A percentile compares a stretch with the other conserved stretches of the same genome.
These are phyloP conservation scores for Alliaria petiolata DNA, from an alignment of 345 rosid species.

Conservation along the genomic window DNA sequence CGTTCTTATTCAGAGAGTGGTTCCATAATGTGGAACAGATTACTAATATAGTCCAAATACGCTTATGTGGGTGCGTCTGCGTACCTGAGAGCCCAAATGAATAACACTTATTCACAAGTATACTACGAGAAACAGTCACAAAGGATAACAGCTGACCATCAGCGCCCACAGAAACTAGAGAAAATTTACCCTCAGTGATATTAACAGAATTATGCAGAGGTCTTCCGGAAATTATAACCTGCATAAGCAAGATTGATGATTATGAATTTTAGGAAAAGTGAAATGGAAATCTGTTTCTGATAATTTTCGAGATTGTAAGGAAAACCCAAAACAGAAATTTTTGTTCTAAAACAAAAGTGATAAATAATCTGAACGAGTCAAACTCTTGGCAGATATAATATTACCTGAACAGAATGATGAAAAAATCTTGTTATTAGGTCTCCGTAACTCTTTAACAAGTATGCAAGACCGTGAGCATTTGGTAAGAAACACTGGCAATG, in stretches of 20 bases:
- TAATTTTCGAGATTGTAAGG: too few species aligned
- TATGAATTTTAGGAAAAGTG: not conserved
- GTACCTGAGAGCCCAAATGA: slow-evolving; percentile 33
- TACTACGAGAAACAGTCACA: not conserved
- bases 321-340: too few species aligned
- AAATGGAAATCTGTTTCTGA: too few species aligned
- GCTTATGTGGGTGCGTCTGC: slow-evolving; percentile 49
- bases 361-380: not conserved
- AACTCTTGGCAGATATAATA: too few species aligned
- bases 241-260: not conserved
- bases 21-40: slow-evolving; percentile 65
- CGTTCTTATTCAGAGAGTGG: slow-evolving; percentile 71
- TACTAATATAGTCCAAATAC: slow-evolving; percentile 64
- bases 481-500: not conserved
- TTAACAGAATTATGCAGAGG: too few species aligned
- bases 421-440: not conserved
- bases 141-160: slow-evolving; percentile 8
- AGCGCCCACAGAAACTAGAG: not conserved
- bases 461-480: not conserved
- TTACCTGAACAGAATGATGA: not conserved
- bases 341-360: too few species aligned
- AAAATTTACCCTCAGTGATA: too few species aligned
- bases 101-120: not conserved
- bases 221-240: not conserved
- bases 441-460: not conserved